Evolutionary conservation across 768 basidiomycete genomes (phyloP).

Genomic region (Leccinellum albellum): DNA sequence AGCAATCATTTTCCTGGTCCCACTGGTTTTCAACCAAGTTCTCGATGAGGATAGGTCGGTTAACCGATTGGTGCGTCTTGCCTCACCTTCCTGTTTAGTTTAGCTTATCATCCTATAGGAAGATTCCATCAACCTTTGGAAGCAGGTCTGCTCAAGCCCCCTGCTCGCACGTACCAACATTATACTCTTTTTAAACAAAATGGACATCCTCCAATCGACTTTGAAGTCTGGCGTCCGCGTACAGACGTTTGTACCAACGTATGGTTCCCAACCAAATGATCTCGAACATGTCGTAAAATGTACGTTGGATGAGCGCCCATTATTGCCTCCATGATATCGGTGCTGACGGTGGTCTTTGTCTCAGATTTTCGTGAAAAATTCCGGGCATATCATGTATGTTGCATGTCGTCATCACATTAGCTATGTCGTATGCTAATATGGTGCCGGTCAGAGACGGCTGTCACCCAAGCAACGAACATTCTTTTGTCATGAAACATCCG

Average conservation of each 20-base stretch:
- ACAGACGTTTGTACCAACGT: constrained; percentile 58
- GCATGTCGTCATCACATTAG: constrained; percentile 15
- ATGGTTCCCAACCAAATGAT: constrained; percentile 56
- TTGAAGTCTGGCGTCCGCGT: constrained; percentile 55
- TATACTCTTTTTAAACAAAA: constrained; percentile 81
- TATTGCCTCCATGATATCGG: not conserved
- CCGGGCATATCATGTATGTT: constrained; percentile 50
- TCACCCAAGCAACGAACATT: constrained; percentile 59
- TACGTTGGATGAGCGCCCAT: constrained; percentile 30
- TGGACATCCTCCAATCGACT: constrained; percentile 54
- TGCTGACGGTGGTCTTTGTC: not conserved
- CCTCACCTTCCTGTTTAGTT: not conserved
- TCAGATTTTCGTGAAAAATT: constrained; percentile 73
- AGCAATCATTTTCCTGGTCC: constrained; percentile 81
- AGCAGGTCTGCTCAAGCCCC: constrained; percentile 60
- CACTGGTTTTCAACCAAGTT: constrained; percentile 67
- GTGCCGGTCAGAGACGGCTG: constrained; percentile 42
- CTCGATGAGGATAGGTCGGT: constrained; percentile 65
- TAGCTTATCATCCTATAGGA: constrained; percentile 42
- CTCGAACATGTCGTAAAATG: constrained; percentile 58
- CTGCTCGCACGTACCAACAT: constrained; percentile 58
- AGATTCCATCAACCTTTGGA: constrained; percentile 73
- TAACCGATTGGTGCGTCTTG: constrained; percentile 53
- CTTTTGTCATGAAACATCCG: constrained; percentile 67
- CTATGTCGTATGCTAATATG: not conserved